These are phyloP conservation scores for Colletotrichum spinosum DNA, from an alignment of 2,329 filamentous ascomycete genomes.

Conservation along the genomic window DNA sequence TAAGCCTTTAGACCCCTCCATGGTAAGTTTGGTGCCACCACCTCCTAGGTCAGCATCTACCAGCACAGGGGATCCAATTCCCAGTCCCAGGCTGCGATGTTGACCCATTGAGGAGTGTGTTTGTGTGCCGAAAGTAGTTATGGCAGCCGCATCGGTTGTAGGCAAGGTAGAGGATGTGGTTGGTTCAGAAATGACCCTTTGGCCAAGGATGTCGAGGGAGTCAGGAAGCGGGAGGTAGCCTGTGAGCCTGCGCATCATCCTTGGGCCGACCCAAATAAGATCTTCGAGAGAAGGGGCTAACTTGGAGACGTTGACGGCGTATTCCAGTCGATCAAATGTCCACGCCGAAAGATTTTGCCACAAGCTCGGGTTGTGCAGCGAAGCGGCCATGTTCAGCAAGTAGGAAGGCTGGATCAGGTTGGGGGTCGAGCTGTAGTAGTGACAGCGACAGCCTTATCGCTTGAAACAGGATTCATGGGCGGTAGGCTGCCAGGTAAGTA, in stretches of 20 bases:
- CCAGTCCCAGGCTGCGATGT: neutral
- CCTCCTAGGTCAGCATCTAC: conserved; percentile 49
- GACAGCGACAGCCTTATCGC: too few relatives aligned
- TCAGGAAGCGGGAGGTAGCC: conserved; percentile 72
- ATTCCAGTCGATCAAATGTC: conserved; percentile 56
- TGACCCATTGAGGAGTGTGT: conserved; percentile 18
- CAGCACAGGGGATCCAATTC: conserved; percentile 47
- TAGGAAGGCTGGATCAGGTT: too few relatives aligned
- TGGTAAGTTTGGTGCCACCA: conserved; percentile 60
- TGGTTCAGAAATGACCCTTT: conserved; percentile 69
- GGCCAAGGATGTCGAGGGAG: conserved; percentile 69
- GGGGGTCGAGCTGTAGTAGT: too few relatives aligned
- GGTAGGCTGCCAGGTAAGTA: too few relatives aligned
- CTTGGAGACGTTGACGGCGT: conserved; percentile 66
- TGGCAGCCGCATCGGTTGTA: conserved; percentile 58
- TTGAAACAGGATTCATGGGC: too few relatives aligned
- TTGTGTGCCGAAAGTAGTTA: conserved; percentile 48
- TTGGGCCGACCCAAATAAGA: conserved; percentile 75
- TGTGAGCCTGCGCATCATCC: conserved; percentile 76
- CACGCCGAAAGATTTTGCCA: conserved; percentile 69
- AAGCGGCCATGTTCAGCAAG: conserved; percentile 28
- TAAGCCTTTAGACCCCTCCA: conserved; percentile 75
- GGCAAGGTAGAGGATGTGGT: conserved; percentile 56
- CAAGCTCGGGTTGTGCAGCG: conserved; percentile 53
- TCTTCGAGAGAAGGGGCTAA: conserved; percentile 75